A percentile compares a stretch with the other conserved stretches of the same genome.
phyloP scores from a whole-genome alignment of 1,139 yeast genomes.

The Suhomyces atakaporum region DNA sequence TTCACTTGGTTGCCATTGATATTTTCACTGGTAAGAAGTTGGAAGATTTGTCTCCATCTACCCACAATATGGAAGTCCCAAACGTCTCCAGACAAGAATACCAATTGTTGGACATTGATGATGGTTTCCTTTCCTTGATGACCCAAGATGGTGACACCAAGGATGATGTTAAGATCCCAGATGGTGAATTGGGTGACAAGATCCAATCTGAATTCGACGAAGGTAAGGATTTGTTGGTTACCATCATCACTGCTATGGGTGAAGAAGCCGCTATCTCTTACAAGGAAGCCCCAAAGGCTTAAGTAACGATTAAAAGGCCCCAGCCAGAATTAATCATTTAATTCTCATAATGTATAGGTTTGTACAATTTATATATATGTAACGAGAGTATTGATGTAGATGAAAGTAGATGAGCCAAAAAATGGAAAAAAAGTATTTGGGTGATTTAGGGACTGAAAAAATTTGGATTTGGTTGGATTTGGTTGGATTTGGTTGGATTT shows the following conservation, averaged over 20 bases:
- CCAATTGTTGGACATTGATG: constrained; percentile 98
- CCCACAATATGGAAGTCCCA: constrained; percentile 99
- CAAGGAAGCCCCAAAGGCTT: constrained; percentile 92
- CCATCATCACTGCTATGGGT: constrained; percentile 97
- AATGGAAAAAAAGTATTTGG: no score
- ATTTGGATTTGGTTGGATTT: no score
- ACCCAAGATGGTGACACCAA: constrained; percentile 96
- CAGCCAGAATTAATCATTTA: constrained; percentile 7
- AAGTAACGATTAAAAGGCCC: constrained; percentile 6
- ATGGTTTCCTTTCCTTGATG: constrained; percentile 97
- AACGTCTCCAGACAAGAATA: constrained; percentile 91
- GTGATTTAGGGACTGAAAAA: no score
- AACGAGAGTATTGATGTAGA: constrained; percentile 1
- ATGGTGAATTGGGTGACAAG: constrained; percentile 94
- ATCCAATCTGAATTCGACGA: constrained; percentile 92
- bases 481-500: no score
- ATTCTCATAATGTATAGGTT: constrained; percentile 13
- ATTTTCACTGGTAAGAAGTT: constrained; percentile 99
- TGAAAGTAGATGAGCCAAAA: no score
- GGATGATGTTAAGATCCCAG: constrained; percentile 98
- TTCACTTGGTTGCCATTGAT: constrained; percentile 97
- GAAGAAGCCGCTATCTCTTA: constrained; percentile 98
- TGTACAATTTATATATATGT: constrained; percentile 10
- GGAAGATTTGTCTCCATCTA: constrained; percentile 99
- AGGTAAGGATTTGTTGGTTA: constrained; percentile 95